Conservation (phyloP, 2,329 filamentous ascomycete genomes). For the Claviceps cyperi region DNA sequence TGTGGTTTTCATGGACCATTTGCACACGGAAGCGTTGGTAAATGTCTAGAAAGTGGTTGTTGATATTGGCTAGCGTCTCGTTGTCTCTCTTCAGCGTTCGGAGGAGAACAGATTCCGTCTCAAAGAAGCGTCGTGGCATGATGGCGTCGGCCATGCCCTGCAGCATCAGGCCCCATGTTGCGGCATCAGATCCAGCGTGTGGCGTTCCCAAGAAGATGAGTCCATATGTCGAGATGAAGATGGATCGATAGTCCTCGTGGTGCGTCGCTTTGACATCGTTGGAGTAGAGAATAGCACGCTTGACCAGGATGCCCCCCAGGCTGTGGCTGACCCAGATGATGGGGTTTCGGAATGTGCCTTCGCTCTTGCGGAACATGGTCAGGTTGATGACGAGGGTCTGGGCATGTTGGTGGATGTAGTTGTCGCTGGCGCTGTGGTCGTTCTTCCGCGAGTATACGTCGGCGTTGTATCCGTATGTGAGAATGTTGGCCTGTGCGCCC, state of each 20-base stretch:
- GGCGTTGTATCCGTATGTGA: constrained; percentile 65
- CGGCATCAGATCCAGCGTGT: constrained; percentile 54
- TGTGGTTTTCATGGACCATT: constrained; percentile 63
- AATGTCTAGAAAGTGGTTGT: constrained; percentile 56
- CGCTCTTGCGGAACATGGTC: constrained; percentile 45
- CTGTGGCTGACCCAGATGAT: constrained; percentile 68
- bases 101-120: constrained; percentile 52
- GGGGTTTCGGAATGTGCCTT: constrained; percentile 42
- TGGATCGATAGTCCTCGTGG: constrained; percentile 49
- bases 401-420: constrained; percentile 56
- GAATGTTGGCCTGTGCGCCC: constrained; percentile 43
- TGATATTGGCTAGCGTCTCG: constrained; percentile 61
- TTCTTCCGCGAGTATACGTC: constrained; percentile 39
- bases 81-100: constrained; percentile 59
- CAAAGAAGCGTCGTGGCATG: constrained; percentile 50
- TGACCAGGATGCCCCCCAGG: constrained; percentile 58
- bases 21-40: constrained; percentile 58
- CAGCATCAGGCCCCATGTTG: constrained; percentile 51
- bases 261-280: constrained; percentile 44
- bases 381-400: constrained; percentile 52
- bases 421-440: constrained; percentile 44
- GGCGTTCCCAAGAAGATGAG: constrained; percentile 67
- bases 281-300: constrained; percentile 54
- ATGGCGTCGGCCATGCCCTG: constrained; percentile 54
- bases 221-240: constrained; percentile 62